phyloP scores from a whole-genome alignment of 2,329 filamentous ascomycete genomes.

The Stenocarpella maydis region DNA sequence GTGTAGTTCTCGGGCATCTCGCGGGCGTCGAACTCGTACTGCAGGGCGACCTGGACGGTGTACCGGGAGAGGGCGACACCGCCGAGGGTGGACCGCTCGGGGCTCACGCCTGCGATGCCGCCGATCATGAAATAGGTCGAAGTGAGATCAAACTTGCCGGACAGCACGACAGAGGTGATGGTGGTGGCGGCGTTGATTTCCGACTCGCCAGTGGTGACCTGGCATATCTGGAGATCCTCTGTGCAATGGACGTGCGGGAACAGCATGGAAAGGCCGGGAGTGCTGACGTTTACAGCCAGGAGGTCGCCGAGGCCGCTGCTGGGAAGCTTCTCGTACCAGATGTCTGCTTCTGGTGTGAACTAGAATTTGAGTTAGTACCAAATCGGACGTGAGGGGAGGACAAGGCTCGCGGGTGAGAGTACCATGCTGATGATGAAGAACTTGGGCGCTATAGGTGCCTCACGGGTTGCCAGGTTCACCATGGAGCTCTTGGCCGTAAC shows the following conservation, averaged over 20 bases:
- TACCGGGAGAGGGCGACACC: constrained; percentile 74
- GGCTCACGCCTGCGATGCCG: constrained; percentile 79
- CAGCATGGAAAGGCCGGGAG: constrained; percentile 70
- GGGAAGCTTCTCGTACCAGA: constrained; percentile 66
- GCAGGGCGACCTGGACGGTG: constrained; percentile 76
- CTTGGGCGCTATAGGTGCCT: constrained; percentile 59
- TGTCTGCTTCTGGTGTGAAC: constrained; percentile 68
- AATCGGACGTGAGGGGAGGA: background rate
- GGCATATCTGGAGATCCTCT: constrained; percentile 67
- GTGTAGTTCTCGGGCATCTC: constrained; percentile 71
- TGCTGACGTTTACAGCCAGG: constrained; percentile 62
- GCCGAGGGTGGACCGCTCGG: constrained; percentile 70
- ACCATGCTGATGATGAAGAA: constrained; percentile 72
- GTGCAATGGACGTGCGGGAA: constrained; percentile 74
- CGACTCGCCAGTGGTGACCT: constrained; percentile 72
- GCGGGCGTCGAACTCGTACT: constrained; percentile 77
- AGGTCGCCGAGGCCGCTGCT: constrained; percentile 60
- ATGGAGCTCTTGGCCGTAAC: constrained; percentile 19
- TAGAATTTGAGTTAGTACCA: constrained; percentile 41
- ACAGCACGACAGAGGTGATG: constrained; percentile 69
- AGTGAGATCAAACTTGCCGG: constrained; percentile 68
- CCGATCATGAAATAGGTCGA: constrained; percentile 75
- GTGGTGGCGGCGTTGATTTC: constrained; percentile 80
- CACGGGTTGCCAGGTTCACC: constrained; percentile 10
- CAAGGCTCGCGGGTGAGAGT: constrained; percentile 33